Evolutionary conservation across 129 eudicot genomes (phyloP), one percentile per base, ranked within the genome.

Genomic region (Saussurea involucrata): DNA sequence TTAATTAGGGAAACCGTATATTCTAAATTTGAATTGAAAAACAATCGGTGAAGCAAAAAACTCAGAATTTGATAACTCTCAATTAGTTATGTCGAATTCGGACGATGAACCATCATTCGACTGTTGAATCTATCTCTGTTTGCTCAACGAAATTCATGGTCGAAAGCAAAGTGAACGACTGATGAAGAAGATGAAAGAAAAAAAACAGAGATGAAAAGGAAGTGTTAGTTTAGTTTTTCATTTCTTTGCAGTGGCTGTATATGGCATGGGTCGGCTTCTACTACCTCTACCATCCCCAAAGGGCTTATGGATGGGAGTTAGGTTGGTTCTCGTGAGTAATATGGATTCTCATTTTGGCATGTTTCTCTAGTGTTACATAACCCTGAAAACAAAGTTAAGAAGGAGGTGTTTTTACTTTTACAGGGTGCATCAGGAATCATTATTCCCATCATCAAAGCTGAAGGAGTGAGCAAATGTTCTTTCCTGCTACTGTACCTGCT

Each of bases 391-490:
- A 36, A 2, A 40, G 20, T 17, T 24, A 67, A 66, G 4, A 10
- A 24, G 37, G n/a, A 24, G n/a, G 71, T 6, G 68, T 34, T 28
- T 69, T 63, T 53, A 49, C 22, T 27, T 27, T 27, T 44, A 57
- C 85, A 89, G 95, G 84, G 83, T 72, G 95, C 92, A 74, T 76
- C 82, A 10, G 92, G 88, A 22, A 89, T 89, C 53, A 87, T 89
- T 1, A 83, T 86, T 71, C 93, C 93, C 12, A 88, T 88, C 11
- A 86, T 86, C 27, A 83, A 84, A 72, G 93, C 87, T 1, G 92
- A 89, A 85, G 95, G 95, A 72, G 83, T 83, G n/a, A 83, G 86
- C 89, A 89, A 81, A 85, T 86, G 89, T 89, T 89, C 71, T 87
- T 89, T 66, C 95, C 91, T 24, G 91, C 91, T 66, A 86, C 83